Evolutionary conservation across 257 asterid genomes (phyloP).

Genomic region (Primulina eburnea): DNA sequence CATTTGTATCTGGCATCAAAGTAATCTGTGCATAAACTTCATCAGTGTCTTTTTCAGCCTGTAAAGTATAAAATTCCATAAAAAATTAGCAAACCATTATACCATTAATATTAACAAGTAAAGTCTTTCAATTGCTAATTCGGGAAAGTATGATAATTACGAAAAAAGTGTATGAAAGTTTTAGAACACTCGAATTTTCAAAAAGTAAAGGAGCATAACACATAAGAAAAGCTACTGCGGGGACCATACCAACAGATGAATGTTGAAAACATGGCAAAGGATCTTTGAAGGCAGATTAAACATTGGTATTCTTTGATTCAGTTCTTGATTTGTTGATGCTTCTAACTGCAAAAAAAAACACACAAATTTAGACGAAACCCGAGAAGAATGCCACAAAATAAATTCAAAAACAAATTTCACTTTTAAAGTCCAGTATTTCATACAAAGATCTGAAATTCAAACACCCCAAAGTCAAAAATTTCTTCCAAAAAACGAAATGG

Average conservation of each 20-base stretch:
- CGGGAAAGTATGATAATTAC: background rate
- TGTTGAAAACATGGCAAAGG: slow-evolving; percentile 63
- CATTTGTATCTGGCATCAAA: slow-evolving; percentile 71
- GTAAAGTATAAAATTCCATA: slow-evolving; percentile 18
- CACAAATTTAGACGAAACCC: slow-evolving; percentile 23
- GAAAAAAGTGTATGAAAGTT: slow-evolving; percentile 1
- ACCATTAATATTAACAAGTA: slow-evolving; percentile 6
- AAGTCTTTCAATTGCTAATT: background rate
- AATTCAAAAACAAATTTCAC: slow-evolving; percentile 16
- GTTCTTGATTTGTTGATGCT: slow-evolving; percentile 89
- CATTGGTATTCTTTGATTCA: slow-evolving; percentile 68
- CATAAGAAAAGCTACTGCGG: slow-evolving; percentile 3
- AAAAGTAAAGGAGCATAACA: slow-evolving; percentile 6
- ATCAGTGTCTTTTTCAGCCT: slow-evolving; percentile 89
- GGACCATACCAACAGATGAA: slow-evolving; percentile 65
- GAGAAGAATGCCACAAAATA: slow-evolving; percentile 10
- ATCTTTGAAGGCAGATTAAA: slow-evolving; percentile 80
- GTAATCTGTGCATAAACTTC: slow-evolving; percentile 92
- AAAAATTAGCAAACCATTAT: slow-evolving; percentile 17
- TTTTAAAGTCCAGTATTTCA: slow-evolving; percentile 14
- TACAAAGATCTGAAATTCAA: slow-evolving; percentile 26
- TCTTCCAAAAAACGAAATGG: background rate
- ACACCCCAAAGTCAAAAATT: background rate
- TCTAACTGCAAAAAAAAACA: slow-evolving; percentile 61
- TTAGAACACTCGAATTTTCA: slow-evolving; percentile 7